Conservation (phyloP, 495 filamentous ascomycete species). For the Wilcoxina mikolae region DNA sequence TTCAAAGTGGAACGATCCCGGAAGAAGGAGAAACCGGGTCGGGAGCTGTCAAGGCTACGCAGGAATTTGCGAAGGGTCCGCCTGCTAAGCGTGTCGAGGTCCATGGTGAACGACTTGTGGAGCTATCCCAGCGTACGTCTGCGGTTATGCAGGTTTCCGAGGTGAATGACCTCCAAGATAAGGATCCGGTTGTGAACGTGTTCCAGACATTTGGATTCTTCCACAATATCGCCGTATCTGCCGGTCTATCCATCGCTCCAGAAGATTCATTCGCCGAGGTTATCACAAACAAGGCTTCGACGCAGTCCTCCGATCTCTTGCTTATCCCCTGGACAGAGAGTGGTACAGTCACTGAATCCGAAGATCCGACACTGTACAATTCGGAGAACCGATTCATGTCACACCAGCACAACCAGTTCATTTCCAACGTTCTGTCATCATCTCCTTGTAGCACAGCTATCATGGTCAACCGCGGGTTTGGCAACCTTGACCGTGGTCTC, state of each 20-base stretch:
- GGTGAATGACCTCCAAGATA: constrained; percentile 55
- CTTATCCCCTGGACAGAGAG: constrained; percentile 84
- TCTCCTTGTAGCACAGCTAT: constrained; percentile 59
- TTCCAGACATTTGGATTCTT: constrained; percentile 80
- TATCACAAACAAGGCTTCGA: constrained; percentile 49
- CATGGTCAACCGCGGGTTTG: constrained; percentile 62
- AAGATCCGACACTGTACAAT: constrained; percentile 19
- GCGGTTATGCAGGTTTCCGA: constrained; percentile 91
- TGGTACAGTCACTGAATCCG: constrained; percentile 53
- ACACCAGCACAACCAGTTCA: constrained; percentile 47
- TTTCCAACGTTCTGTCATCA: constrained; percentile 46
- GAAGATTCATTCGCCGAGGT: constrained; percentile 65
- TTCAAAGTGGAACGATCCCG: constrained; percentile 15
- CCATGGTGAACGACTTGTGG: constrained; percentile 70
- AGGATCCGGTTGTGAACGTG: constrained; percentile 82
- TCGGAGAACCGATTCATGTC: constrained; percentile 38
- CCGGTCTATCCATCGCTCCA: constrained; percentile 60
- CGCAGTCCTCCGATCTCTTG: constrained; percentile 60
- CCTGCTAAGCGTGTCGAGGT: constrained; percentile 48
- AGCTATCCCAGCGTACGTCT: constrained; percentile 83
- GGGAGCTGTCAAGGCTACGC: neutral
- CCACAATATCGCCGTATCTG: constrained; percentile 70
- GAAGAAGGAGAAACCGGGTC: constrained; percentile 18
- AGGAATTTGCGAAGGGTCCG: neutral
- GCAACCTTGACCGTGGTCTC: constrained; percentile 30